Percentiles rank a stretch among this genome's conserved stretches.
These are phyloP conservation scores for Phaseolus lunatus DNA, from an alignment of 306 rosid species.

Conservation along the genomic window DNA sequence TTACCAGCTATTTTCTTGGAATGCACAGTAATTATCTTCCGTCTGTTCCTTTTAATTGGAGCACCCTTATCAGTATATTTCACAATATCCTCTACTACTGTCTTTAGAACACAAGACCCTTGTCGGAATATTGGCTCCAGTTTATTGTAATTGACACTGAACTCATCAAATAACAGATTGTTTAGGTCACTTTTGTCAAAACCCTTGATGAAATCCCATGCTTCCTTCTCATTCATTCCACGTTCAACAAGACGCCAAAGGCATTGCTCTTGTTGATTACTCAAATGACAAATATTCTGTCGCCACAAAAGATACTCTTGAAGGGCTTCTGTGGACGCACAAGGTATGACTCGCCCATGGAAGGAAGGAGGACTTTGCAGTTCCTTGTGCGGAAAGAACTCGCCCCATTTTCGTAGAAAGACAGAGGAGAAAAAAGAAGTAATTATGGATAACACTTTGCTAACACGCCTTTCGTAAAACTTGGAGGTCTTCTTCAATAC, in stretches of 20 bases:
- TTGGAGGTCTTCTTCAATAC: conserved; percentile 75
- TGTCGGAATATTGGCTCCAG: conserved; percentile 66
- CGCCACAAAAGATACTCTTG: conserved; percentile 86
- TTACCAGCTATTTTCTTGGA: conserved; percentile 66
- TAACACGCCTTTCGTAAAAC: conserved; percentile 77
- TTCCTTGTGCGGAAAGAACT: conserved; percentile 63
- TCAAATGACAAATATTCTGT: conserved; percentile 75
- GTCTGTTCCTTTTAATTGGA: conserved; percentile 69
- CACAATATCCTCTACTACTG: conserved; percentile 66
- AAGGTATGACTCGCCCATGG: conserved; percentile 61
- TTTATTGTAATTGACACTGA: conserved; percentile 68
- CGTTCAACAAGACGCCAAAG: conserved; percentile 68
- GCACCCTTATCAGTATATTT: conserved; percentile 67
- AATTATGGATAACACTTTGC: conserved; percentile 75
- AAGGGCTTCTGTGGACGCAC: conserved; percentile 75
- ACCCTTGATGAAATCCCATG: conserved; percentile 57
- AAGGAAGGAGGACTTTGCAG: conserved; percentile 66
- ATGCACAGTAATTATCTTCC: conserved; percentile 57
- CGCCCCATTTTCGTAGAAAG: conserved; percentile 68
- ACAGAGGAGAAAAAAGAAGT: conserved; percentile 75
- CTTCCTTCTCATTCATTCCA: conserved; percentile 67
- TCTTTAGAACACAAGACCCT: conserved; percentile 76
- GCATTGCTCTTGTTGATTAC: conserved; percentile 68
- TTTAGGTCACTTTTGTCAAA: conserved; percentile 64
- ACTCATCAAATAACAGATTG: conserved; percentile 68